Base-by-base conservation (phyloP, 2,329 filamentous ascomycete genomes). In the Claviceps sp. region DNA sequence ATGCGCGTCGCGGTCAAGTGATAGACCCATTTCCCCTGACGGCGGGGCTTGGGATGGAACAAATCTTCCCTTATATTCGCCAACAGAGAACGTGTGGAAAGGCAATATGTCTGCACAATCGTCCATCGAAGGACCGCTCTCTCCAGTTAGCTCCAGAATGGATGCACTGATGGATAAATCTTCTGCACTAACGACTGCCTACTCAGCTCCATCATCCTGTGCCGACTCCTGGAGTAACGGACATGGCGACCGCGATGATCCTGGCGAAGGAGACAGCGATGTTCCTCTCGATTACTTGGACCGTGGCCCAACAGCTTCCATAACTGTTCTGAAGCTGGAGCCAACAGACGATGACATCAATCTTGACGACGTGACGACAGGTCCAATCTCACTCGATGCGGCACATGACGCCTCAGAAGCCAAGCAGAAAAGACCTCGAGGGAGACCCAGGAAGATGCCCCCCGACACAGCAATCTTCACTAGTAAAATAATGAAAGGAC, bases 391-490 rank as follows among this genome's bases (percentile, higher is more conserved):
- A 16, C 53, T 55, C 34, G 53, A 56, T 18, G 60, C 60, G 13
- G 38, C 57, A n/a, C 55, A 59, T 13, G 56, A 54, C 30, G 56
- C 55, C 44, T 55, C 63, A 1, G 62, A 68, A 26, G 58, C 66
- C 20, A 78, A 78, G 58, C 63, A 66, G 40, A 85, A 84, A 68
- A 75, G 84, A 61, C 84, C 84, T 59, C 79, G 89, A 61, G 89
- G 89, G 37, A 78, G 89, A 51, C 89, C 89, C 49, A 78, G 88
- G 66, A 95, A 95, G 70, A 82, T 89, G 60, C 85, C 87, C 41
- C 70, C 85, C 18, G 76, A 75, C 7, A 76, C 81, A 1, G 74
- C 77, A 38, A 62, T 72, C 16, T 69, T 73, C 18, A 69, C 80
- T 48, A 79, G 77, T 61, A 94, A 93, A 63, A 70, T 86, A 50